Evolutionary conservation across 495 filamentous ascomycete species (phyloP), one percentile per base, ranked within the genome.

Genomic region (Penicillium angulare): DNA sequence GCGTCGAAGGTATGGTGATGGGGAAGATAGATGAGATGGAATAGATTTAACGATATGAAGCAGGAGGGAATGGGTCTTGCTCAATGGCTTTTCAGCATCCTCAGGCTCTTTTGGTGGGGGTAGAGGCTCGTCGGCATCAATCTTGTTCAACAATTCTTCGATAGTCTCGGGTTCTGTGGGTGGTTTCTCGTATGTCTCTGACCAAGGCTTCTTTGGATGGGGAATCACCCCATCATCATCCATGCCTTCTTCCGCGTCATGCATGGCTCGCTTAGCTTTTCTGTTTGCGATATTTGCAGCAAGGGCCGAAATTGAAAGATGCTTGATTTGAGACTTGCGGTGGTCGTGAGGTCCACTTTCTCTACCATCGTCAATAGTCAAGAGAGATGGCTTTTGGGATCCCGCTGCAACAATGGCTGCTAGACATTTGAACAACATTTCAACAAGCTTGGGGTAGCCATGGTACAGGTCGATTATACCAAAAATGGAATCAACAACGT

Each of bases 381-480:
- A 58, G 8, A 91, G 67, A 32, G 79, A 77, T 26, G 81, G 77
- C 8, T 80, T 81, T 53, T 83, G 87, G 2, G 83, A 80, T 3
- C 87, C 86, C 65, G 95, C 89, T 43, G 90, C 84, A 13, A 92
- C 90, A 35, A 97, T 83, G 29, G 86, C 85, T 24, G 79, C 80
- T 7, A 99, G 69, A 0, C 92, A 90, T 16, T 83, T 75, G 67
- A 97, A 97, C 29, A 99, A 76, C 52, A 84, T 78, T 60, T 95
- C 88, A 0, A 95, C 90, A 31, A 97, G 83, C 27, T 80, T 76
- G 1, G 90, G 86, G 64, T 97, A 97, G 3, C 93, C 93, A 66
- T 99, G 95, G 58, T 90, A 97, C 51, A 87, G 83, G 52, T 96
- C 92, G 26, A 99, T 66, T 3, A 93, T 89, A 0, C 86, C 88